These are phyloP conservation scores for Monilinia fructigena DNA, from an alignment of 2,329 filamentous ascomycete species.

Conservation along the genomic window DNA sequence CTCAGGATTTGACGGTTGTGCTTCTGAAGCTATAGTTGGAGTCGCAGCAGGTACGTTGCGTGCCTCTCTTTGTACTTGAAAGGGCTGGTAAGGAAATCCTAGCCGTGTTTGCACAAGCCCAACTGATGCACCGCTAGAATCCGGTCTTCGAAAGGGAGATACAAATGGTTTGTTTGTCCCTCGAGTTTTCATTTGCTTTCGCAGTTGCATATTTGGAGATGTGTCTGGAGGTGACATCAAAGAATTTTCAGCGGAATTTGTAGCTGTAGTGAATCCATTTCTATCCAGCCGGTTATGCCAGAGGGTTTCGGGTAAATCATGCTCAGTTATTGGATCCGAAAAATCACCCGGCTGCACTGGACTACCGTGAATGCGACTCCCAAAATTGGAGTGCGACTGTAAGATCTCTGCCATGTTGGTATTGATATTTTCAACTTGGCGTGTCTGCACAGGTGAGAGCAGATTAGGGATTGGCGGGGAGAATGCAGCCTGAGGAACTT, in stretches of 20 bases:
- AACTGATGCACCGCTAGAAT: slow-evolving; percentile 19
- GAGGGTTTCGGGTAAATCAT: not conserved
- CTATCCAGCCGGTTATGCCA: not conserved
- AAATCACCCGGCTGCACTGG: not conserved
- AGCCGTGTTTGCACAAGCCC: slow-evolving; percentile 30
- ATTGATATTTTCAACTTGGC: not conserved
- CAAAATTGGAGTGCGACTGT: slow-evolving; percentile 5
- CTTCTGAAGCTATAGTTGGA: not conserved
- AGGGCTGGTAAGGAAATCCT: not conserved
- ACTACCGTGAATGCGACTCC: not conserved
- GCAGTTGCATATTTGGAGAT: slow-evolving; percentile 3
- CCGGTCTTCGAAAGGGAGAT: slow-evolving; percentile 25
- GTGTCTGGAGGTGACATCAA: slow-evolving; percentile 27
- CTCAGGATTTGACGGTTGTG: slow-evolving; percentile 26
- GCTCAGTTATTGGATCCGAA: not conserved
- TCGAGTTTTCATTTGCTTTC: slow-evolving; percentile 18
- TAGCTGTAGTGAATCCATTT: slow-evolving; percentile 36
- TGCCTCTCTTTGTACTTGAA: slow-evolving; percentile 19
- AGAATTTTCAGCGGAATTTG: slow-evolving; percentile 25
- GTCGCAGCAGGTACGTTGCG: not conserved
- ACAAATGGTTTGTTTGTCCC: slow-evolving; percentile 34
- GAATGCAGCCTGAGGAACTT: not conserved
- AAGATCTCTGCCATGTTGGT: slow-evolving; percentile 1
- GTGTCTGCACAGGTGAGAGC: not conserved
- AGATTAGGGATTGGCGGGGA: too few relatives aligned